Evolutionary conservation across 345 rosid species (phyloP).

Genomic region (Limnanthes douglasii): DNA sequence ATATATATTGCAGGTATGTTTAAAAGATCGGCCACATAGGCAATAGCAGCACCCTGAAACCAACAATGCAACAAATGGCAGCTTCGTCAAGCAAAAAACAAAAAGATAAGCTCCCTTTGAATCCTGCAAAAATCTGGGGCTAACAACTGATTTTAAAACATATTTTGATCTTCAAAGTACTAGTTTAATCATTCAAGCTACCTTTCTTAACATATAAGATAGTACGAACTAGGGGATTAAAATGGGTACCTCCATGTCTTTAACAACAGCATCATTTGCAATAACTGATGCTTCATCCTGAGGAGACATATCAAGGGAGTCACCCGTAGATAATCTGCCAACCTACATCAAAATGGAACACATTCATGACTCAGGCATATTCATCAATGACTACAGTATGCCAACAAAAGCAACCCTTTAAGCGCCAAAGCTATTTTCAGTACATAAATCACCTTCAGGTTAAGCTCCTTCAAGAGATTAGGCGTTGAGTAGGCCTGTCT

Average conservation of each 20-base stretch:
- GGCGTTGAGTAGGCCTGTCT: constrained; percentile 50
- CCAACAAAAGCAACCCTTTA: constrained; percentile 5
- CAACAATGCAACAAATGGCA: constrained; percentile 1
- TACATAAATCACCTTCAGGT: constrained; percentile 62
- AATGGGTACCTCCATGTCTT: constrained; percentile 88
- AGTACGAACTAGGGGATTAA: constrained; percentile 1
- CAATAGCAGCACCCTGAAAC: constrained; percentile 81
- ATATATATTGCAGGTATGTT: constrained; percentile 69
- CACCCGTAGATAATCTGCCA: constrained; percentile 83
- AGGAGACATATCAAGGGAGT: constrained; percentile 78
- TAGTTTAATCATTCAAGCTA: not conserved
- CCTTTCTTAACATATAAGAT: too few species aligned
- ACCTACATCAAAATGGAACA: constrained; percentile 19
- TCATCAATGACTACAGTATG: too few species aligned
- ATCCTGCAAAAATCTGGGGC: too few species aligned
- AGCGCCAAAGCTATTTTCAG: too few species aligned
- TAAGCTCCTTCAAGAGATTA: constrained; percentile 49
- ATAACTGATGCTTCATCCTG: constrained; percentile 53
- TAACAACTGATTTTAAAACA: constrained; percentile 9
- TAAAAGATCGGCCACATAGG: constrained; percentile 64
- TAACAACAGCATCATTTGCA: constrained; percentile 72
- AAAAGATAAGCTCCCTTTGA: constrained; percentile 3
- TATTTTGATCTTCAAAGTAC: not conserved
- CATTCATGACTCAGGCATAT: not conserved
- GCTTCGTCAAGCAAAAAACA: not conserved